These are phyloP conservation scores for Cydonia oblonga DNA, from an alignment of 331 rosid species.

Conservation along the genomic window DNA sequence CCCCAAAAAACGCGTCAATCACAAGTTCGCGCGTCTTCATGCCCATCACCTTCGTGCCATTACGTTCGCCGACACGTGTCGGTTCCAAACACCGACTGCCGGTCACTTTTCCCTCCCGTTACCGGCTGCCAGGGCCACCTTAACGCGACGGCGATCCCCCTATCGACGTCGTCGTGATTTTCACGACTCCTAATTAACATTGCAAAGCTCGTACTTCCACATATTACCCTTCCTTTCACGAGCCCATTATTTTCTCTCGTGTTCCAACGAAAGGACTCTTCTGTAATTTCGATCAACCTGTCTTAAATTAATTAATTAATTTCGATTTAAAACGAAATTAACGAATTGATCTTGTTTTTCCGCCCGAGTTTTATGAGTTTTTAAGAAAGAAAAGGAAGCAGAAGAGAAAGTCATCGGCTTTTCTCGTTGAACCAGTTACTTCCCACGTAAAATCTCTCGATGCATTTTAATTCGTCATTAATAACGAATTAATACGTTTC, in stretches of 20 bases:
- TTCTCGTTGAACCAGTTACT: not conserved
- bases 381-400: not conserved
- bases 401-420: not conserved
- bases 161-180: constrained; percentile 9
- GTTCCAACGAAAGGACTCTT: fast-evolving
- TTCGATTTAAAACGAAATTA: not conserved
- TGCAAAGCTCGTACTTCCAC: not conserved
- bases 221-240: not conserved
- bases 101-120: not conserved
- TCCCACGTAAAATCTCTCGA: constrained; percentile 8
- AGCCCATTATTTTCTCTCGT: too few relatives aligned
- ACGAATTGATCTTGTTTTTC: not conserved
- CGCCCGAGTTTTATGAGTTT: not conserved
- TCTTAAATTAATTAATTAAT: not conserved
- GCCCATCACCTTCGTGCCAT: constrained; percentile 7
- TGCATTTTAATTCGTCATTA: not conserved
- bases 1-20: constrained; percentile 7
- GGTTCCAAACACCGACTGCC: not conserved
- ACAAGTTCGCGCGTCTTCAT: constrained; percentile 22
- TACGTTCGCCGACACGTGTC: constrained; percentile 10
- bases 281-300: not conserved
- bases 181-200: not conserved
- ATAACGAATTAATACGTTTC: not conserved
- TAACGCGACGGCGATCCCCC: constrained; percentile 8
- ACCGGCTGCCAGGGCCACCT: constrained; percentile 1